Evolutionary conservation across 1,139 yeast genomes (phyloP).

Genomic region (Blastobotrys raffinosifermentans): DNA sequence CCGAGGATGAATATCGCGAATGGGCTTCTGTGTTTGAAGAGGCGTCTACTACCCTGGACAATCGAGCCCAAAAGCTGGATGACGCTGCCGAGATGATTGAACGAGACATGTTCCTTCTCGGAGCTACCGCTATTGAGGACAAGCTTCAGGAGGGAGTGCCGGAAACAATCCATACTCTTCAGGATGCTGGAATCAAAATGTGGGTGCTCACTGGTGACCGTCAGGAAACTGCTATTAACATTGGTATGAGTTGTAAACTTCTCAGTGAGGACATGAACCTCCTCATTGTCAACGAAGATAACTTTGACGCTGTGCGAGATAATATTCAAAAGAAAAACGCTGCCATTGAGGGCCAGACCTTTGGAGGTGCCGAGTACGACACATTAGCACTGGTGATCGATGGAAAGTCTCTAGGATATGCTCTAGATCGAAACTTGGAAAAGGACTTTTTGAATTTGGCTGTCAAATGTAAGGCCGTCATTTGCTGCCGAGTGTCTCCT

Average conservation of each 20-base stretch:
- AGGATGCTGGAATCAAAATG: conserved; percentile 91
- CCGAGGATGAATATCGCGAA: conserved; percentile 66
- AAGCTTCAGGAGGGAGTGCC: conserved; percentile 98
- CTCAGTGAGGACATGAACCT: conserved; percentile 95
- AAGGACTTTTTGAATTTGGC: conserved; percentile 76
- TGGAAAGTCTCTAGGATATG: conserved; percentile 83
- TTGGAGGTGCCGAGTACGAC: conserved; percentile 56
- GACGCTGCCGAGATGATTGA: conserved; percentile 85
- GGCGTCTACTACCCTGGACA: conserved; percentile 75
- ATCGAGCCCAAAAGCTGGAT: conserved; percentile 72
- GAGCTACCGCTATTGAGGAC: conserved; percentile 98
- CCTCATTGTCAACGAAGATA: conserved; percentile 80
- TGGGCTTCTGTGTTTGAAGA: conserved; percentile 61
- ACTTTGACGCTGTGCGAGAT: conserved; percentile 62
- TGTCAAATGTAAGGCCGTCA: conserved; percentile 84
- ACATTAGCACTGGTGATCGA: conserved; percentile 88
- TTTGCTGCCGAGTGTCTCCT: conserved; percentile 97
- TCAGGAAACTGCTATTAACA: conserved; percentile 98
- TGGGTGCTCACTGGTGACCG: conserved; percentile 99
- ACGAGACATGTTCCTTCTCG: conserved; percentile 67
- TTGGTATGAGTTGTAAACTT: conserved; percentile 95
- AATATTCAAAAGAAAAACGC: conserved; percentile 70
- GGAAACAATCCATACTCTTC: conserved; percentile 89
- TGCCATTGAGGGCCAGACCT: conserved; percentile 59
- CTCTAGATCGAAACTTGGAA: conserved; percentile 76